A percentile compares a stretch with the other conserved stretches of the same genome.
phyloP scores from a whole-genome alignment of 305 asterid species.

The Caryopteris hybrid region DNA sequence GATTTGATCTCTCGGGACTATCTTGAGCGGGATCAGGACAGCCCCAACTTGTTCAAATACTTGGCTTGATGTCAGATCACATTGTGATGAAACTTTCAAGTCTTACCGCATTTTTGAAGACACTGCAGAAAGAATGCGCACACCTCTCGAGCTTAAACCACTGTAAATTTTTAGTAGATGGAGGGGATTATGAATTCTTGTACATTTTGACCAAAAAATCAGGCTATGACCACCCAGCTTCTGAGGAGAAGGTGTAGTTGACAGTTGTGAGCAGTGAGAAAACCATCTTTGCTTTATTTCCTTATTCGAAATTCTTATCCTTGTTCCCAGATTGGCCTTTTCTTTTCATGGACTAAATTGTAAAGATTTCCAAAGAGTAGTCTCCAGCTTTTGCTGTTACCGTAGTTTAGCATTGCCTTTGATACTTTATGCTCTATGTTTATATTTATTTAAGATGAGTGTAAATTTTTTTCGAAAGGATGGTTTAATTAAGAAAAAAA shows the following conservation, averaged over 20 bases:
- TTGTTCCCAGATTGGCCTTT: constrained; percentile 3
- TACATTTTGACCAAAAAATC: constrained; percentile 15
- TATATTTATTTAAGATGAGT: too few species aligned
- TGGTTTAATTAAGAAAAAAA: too few species aligned
- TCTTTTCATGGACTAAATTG: neutral
- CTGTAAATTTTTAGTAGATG: constrained; percentile 16
- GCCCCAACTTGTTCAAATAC: constrained; percentile 84
- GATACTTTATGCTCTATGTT: too few species aligned
- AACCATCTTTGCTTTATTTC: neutral
- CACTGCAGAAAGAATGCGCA: neutral
- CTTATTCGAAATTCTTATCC: neutral
- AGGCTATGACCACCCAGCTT: neutral
- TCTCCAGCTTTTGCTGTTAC: too few species aligned
- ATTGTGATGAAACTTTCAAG: neutral
- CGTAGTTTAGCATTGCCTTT: too few species aligned
- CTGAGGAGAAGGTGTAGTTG: neutral
- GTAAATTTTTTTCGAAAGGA: too few species aligned
- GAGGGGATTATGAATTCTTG: constrained; percentile 18
- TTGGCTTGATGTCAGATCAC: constrained; percentile 53
- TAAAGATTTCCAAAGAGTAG: constrained; percentile 10
- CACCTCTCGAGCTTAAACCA: neutral
- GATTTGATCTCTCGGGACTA: constrained; percentile 92
- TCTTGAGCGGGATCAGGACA: constrained; percentile 86
- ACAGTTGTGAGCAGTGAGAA: constrained; percentile 2
- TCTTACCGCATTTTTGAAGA: neutral